These are phyloP conservation scores for Blastomyces silverae DNA, from an alignment of 2,329 filamentous ascomycete species.

Conservation along the genomic window DNA sequence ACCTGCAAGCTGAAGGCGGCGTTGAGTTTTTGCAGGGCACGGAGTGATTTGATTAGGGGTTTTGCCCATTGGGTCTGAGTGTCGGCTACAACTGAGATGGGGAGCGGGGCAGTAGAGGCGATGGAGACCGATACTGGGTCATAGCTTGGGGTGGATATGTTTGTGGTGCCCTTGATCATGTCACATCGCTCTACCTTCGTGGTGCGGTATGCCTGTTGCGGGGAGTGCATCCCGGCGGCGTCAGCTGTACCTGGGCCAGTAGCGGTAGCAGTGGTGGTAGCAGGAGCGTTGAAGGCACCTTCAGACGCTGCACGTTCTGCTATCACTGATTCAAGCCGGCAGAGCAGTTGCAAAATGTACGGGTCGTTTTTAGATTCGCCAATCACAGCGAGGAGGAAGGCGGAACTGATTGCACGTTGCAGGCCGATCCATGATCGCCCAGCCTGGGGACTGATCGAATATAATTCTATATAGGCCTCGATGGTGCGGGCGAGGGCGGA, in stretches of 20 bases:
- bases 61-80: constrained; percentile 43
- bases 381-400: constrained; percentile 43
- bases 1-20: constrained; percentile 32
- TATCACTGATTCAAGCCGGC: constrained; percentile 41
- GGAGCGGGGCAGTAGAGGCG: constrained; percentile 28
- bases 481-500: constrained; percentile 51
- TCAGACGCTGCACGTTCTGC: constrained; percentile 38
- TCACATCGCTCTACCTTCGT: constrained; percentile 18
- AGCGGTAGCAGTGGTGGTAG: constrained; percentile 4
- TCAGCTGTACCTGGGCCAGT: not conserved
- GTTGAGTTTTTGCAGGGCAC: constrained; percentile 43
- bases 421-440: constrained; percentile 44
- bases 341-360: constrained; percentile 37
- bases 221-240: constrained; percentile 5
- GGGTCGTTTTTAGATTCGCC: constrained; percentile 41
- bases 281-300: constrained; percentile 25
- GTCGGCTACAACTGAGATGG: constrained; percentile 29
- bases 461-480: constrained; percentile 55
- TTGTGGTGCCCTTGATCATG: constrained; percentile 29
- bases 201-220: not conserved
- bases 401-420: constrained; percentile 44
- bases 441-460: constrained; percentile 38
- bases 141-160: constrained; percentile 24
- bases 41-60: constrained; percentile 42
- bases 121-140: constrained; percentile 27